These are phyloP conservation scores for Trapa bicornis DNA, from an alignment of 345 rosid species.

Conservation along the genomic window DNA sequence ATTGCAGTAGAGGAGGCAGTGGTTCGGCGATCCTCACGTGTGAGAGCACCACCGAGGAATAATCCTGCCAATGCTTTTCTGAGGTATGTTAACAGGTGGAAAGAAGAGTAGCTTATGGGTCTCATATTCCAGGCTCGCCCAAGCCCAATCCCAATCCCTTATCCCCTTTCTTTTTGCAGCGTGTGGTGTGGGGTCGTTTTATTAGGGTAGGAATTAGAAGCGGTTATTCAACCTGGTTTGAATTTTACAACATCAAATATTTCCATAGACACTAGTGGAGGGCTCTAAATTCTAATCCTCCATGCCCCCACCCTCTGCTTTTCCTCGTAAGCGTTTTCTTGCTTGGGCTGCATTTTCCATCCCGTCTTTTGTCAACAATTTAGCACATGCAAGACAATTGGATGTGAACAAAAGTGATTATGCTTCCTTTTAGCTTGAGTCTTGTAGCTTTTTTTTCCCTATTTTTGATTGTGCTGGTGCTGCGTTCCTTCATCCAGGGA, in stretches of 20 bases:
- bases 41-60: constrained; percentile 70
- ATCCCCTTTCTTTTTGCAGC: neutral
- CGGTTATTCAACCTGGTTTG: neutral
- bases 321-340: neutral
- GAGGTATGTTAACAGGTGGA: constrained; percentile 85
- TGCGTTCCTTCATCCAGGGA: neutral
- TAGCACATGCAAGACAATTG: neutral
- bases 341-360: neutral
- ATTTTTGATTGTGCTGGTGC: neutral
- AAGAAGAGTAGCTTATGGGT: constrained; percentile 39
- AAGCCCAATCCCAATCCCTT: neutral
- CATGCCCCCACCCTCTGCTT: neutral
- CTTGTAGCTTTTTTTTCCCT: neutral
- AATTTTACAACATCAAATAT: neutral
- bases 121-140: neutral
- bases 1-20: constrained; percentile 69
- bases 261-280: neutral
- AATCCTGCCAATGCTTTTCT: constrained; percentile 68
- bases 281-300: neutral
- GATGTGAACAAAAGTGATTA: neutral
- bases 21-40: constrained; percentile 79
- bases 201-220: neutral
- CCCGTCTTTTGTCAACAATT: neutral
- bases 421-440: neutral
- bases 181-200: neutral